These are phyloP conservation scores for Penicillium fimorum DNA, from an alignment of 495 filamentous ascomycete species.

Conservation along the genomic window DNA sequence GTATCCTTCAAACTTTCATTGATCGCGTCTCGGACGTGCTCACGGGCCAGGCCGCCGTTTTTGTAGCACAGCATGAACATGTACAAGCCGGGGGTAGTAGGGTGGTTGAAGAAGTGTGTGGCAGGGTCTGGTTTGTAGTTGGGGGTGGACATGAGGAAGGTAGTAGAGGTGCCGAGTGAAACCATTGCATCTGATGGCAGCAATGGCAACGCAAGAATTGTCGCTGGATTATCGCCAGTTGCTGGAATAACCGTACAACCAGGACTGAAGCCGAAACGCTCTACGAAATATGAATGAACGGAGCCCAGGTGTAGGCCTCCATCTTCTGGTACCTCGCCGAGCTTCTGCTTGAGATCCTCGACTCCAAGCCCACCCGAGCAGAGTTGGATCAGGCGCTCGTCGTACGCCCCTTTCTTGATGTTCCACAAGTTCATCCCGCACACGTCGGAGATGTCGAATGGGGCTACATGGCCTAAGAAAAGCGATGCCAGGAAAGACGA, in stretches of 20 bases:
- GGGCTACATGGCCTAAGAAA: constrained; percentile 80
- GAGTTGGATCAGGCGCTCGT: constrained; percentile 69
- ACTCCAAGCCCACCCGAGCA: constrained; percentile 69
- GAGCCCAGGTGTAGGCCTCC: constrained; percentile 75
- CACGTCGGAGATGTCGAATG: constrained; percentile 91
- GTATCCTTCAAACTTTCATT: constrained; percentile 44
- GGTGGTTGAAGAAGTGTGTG: constrained; percentile 89
- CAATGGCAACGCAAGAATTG: constrained; percentile 86
- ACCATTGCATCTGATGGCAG: constrained; percentile 88
- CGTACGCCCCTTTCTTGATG: constrained; percentile 70
- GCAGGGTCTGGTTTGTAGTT: constrained; percentile 83
- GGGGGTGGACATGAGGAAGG: constrained; percentile 93
- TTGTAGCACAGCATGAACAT: constrained; percentile 99
- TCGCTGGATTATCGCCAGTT: constrained; percentile 95
- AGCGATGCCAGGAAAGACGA: constrained; percentile 93
- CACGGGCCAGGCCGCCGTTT: constrained; percentile 90
- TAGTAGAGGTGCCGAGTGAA: constrained; percentile 90
- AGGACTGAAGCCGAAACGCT: constrained; percentile 71
- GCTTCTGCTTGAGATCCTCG: constrained; percentile 68
- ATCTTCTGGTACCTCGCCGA: constrained; percentile 76
- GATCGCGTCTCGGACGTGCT: constrained; percentile 75
- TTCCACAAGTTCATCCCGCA: constrained; percentile 98
- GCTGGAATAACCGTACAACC: constrained; percentile 78
- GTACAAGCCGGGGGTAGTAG: constrained; percentile 74
- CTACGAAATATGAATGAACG: constrained; percentile 72